phyloP scores from a whole-genome alignment of 805 yeast species.

The Lachancea thermotolerans region DNA sequence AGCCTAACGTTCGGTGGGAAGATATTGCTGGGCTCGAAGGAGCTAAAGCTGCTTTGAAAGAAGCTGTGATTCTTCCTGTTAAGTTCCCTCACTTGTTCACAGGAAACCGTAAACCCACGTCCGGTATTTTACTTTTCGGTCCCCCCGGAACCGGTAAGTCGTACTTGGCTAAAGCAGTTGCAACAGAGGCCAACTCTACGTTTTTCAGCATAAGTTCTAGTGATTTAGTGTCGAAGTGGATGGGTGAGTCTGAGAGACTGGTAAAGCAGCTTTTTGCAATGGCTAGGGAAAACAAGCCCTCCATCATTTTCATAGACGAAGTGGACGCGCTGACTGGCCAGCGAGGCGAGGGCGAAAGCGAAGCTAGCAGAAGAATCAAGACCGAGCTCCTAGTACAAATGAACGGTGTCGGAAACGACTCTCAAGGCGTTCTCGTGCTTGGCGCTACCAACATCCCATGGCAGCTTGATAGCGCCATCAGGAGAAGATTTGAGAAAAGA shows the following conservation, averaged over 20 bases:
- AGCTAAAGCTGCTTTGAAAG: constrained; percentile 94
- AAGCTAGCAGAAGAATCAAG: constrained; percentile 91
- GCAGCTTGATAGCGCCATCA: constrained; percentile 96
- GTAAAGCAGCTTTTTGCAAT: constrained; percentile 90
- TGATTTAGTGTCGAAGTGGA: constrained; percentile 96
- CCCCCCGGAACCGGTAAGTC: constrained; percentile 99
- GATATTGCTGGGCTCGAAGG: constrained; percentile 94
- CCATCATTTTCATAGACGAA: constrained; percentile 94
- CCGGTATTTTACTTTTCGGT: constrained; percentile 82
- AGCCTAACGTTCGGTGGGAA: constrained; percentile 88
- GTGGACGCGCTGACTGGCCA: constrained; percentile 98
- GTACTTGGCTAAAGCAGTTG: constrained; percentile 94
- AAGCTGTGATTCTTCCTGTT: constrained; percentile 94
- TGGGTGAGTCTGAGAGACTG: constrained; percentile 96
- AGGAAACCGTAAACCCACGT: constrained; percentile 88
- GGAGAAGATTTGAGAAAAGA: constrained; percentile 93
- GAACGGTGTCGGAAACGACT: constrained; percentile 98
- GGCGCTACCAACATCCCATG: constrained; percentile 99
- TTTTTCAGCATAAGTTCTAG: constrained; percentile 95
- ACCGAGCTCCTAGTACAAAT: constrained; percentile 94
- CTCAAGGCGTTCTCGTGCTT: constrained; percentile 83
- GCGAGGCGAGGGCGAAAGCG: constrained; percentile 96
- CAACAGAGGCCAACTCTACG: constrained; percentile 96
- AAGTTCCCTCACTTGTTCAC: constrained; percentile 92
- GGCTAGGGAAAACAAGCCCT: constrained; percentile 95